phyloP scores from a whole-genome alignment of 257 asterid genomes.

The Penstemon barbatus region DNA sequence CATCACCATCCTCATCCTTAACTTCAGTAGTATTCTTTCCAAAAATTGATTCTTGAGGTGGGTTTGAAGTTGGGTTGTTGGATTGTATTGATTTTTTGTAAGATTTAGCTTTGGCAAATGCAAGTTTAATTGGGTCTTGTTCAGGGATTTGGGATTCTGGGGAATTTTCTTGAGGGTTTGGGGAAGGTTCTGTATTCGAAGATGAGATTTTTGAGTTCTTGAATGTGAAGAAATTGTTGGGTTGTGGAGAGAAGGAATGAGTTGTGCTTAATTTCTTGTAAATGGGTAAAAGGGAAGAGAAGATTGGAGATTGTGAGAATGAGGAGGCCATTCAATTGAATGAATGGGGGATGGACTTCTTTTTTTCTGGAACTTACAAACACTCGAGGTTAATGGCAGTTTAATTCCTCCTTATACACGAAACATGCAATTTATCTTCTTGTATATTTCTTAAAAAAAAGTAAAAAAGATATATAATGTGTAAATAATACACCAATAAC shows the following conservation, averaged over 20 bases:
- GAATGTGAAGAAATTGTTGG: constrained; percentile 33
- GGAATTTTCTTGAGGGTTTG: constrained; percentile 39
- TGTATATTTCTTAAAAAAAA: too few relatives aligned
- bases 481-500: too few relatives aligned
- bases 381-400: too few relatives aligned
- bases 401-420: too few relatives aligned
- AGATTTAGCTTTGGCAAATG: constrained; percentile 64
- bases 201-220: constrained; percentile 48
- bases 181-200: constrained; percentile 36
- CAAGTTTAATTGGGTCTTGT: constrained; percentile 59
- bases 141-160: constrained; percentile 31
- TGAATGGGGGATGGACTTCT: constrained; percentile 22
- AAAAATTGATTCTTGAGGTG: constrained; percentile 30
- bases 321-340: constrained; percentile 52
- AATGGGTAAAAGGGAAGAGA: constrained; percentile 44
- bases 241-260: constrained; percentile 26
- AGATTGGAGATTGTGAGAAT: constrained; percentile 42
- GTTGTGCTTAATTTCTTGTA: constrained; percentile 22
- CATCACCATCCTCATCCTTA: constrained; percentile 29
- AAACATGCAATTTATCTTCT: too few relatives aligned
- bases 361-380: not conserved
- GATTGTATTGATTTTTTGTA: constrained; percentile 43
- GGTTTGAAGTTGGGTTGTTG: constrained; percentile 35
- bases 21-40: constrained; percentile 15
- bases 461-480: too few relatives aligned